Evolutionary conservation across 2,329 filamentous ascomycete species (phyloP).

Genomic region (Penicillium sp.): DNA sequence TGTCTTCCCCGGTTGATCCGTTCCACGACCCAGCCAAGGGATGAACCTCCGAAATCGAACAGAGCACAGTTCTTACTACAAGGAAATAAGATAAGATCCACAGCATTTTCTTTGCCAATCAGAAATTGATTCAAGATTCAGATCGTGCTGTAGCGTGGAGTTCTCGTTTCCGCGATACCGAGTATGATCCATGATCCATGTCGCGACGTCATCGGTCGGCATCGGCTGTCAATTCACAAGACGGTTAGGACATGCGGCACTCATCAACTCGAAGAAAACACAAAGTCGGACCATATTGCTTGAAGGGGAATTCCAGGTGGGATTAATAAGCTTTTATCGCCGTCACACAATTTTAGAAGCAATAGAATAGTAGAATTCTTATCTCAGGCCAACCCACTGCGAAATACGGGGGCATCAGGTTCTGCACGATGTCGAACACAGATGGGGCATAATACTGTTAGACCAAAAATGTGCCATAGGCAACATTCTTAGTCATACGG

Average conservation of each 20-base stretch:
- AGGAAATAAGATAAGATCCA: background rate
- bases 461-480: too few relatives aligned
- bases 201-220: slow-evolving; percentile 4
- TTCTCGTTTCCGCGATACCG: slow-evolving; percentile 1
- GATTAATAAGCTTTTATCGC: background rate
- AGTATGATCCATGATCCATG: background rate
- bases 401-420: background rate
- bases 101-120: background rate
- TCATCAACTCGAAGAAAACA: background rate
- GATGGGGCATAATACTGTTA: too few relatives aligned
- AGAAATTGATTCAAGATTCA: background rate
- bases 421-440: too few relatives aligned
- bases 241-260: background rate
- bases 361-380: background rate
- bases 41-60: background rate
- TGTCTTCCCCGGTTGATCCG: slow-evolving; percentile 21
- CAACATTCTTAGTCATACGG: too few relatives aligned
- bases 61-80: background rate
- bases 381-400: background rate
- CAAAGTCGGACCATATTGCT: slow-evolving; percentile 2
- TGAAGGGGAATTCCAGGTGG: background rate
- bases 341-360: background rate
- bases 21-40: background rate
- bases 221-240: background rate
- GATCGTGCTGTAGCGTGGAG: background rate